A percentile compares a stretch with the other conserved stretches of the same genome.
These are phyloP conservation scores for Monilinia fructicola DNA, from an alignment of 2,329 filamentous ascomycete species.

Conservation along the genomic window DNA sequence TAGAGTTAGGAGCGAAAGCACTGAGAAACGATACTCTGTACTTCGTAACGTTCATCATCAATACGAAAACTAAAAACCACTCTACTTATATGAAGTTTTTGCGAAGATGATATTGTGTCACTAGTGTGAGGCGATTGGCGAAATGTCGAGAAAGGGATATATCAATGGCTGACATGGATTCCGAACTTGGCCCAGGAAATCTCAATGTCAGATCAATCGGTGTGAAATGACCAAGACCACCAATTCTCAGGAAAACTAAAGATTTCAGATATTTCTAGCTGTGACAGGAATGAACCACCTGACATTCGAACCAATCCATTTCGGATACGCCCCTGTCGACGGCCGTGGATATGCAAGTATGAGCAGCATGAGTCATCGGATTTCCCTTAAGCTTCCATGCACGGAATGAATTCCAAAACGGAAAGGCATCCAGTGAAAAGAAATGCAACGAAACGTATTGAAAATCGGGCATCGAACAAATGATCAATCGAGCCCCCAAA, in stretches of 20 bases:
- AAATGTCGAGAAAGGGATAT: not conserved
- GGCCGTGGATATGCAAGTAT: no score
- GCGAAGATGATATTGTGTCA: not conserved
- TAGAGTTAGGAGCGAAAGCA: conserved; percentile 14
- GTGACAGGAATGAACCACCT: not conserved
- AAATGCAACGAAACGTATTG: no score
- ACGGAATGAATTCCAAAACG: no score
- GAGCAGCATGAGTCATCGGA: no score
- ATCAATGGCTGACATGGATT: not conserved
- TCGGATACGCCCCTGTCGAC: no score
- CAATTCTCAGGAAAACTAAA: not conserved
- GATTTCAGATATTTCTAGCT: not conserved
- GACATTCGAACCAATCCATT: not conserved
- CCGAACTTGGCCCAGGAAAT: not conserved
- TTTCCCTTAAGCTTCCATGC: no score
- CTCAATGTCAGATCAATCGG: not conserved
- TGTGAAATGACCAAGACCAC: not conserved
- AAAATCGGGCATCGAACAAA: no score
- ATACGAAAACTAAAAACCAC: conserved; percentile 18
- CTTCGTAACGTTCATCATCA: conserved; percentile 20
- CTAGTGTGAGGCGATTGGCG: not conserved
- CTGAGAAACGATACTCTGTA: conserved; percentile 18
- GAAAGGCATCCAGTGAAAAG: no score
- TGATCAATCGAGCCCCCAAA: no score
- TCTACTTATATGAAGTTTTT: not conserved